Percentiles rank a stretch among this genome's conserved stretches.
Conservation (phyloP, 2,329 filamentous ascomycete genomes). For the Leptographium lundbergii region DNA sequence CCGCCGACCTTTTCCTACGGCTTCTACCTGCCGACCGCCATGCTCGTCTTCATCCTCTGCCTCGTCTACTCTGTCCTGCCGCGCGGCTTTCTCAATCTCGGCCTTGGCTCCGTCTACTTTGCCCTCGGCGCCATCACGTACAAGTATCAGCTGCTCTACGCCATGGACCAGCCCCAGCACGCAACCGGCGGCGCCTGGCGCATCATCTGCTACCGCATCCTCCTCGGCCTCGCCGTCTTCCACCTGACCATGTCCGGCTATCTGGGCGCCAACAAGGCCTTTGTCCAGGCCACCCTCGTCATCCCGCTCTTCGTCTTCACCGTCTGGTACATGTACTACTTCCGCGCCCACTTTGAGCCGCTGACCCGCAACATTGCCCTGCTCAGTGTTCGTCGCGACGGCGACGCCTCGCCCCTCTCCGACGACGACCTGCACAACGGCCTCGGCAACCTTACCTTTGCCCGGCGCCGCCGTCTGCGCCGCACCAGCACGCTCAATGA, state of each 20-base stretch:
- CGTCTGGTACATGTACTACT: slow-evolving; percentile 82
- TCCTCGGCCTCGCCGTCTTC: slow-evolving; percentile 77
- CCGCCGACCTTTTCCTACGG: slow-evolving; percentile 90
- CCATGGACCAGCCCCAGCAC: slow-evolving; percentile 94
- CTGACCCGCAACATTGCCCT: slow-evolving; percentile 88
- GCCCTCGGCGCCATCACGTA: slow-evolving; percentile 75
- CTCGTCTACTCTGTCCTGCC: slow-evolving; percentile 85
- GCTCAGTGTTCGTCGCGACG: slow-evolving; percentile 61
- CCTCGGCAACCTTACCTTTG: slow-evolving; percentile 23
- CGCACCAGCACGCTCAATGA: slow-evolving; percentile 59
- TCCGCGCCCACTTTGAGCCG: slow-evolving; percentile 68
- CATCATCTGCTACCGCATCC: slow-evolving; percentile 87
- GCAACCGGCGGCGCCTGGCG: slow-evolving; percentile 90
- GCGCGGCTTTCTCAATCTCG: slow-evolving; percentile 65
- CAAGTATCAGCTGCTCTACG: slow-evolving; percentile 95
- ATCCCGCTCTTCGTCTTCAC: slow-evolving; percentile 67
- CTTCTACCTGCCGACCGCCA: slow-evolving; percentile 84
- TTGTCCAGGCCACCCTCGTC: slow-evolving; percentile 59
- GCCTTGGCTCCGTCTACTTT: slow-evolving; percentile 77
- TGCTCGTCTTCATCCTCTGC: slow-evolving; percentile 90
- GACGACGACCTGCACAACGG: slow-evolving; percentile 24
- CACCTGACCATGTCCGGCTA: slow-evolving; percentile 85
- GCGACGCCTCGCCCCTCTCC: slow-evolving; percentile 33
- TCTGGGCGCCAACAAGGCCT: slow-evolving; percentile 61
- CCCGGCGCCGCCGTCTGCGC: slow-evolving; percentile 20